These are phyloP conservation scores for Blastobotrys elegans DNA, from an alignment of 1,139 yeast species.

Conservation along the genomic window DNA sequence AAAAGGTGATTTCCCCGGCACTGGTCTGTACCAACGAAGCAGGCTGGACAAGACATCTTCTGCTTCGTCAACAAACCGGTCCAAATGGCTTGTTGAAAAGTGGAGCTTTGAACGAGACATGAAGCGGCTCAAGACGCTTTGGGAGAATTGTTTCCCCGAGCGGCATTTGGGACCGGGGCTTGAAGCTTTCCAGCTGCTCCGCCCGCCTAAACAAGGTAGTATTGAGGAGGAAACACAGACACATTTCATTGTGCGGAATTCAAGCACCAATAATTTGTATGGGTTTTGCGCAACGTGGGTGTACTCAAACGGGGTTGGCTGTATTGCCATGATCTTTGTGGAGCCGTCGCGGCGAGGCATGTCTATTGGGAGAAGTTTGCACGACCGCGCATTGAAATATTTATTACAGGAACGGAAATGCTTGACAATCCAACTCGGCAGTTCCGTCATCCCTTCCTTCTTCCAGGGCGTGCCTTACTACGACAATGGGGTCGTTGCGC, in stretches of 20 bases:
- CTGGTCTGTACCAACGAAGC: constrained; percentile 30
- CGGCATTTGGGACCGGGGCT: constrained; percentile 26
- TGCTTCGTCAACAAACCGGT: constrained; percentile 12
- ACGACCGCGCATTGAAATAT: constrained; percentile 51
- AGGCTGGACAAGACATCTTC: constrained; percentile 12
- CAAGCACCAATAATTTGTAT: constrained; percentile 51
- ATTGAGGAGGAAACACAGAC: constrained; percentile 21
- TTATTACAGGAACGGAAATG: constrained; percentile 45
- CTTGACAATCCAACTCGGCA: constrained; percentile 43
- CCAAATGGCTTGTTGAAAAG: constrained; percentile 60
- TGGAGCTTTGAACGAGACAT: constrained; percentile 51
- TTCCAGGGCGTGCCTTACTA: constrained; percentile 38
- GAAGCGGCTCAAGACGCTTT: constrained; percentile 44
- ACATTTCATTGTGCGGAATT: constrained; percentile 58
- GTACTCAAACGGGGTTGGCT: constrained; percentile 38
- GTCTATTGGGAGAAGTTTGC: constrained; percentile 55
- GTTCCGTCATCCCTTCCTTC: constrained; percentile 50
- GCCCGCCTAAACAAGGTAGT: constrained; percentile 6
- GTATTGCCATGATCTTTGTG: constrained; percentile 47
- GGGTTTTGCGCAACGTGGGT: constrained; percentile 61
- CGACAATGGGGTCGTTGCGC: constrained; percentile 9
- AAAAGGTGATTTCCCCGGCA: constrained; percentile 56
- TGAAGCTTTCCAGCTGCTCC: constrained; percentile 25
- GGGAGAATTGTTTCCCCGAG: constrained; percentile 33
- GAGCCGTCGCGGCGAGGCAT: constrained; percentile 54